Base-by-base conservation (phyloP, 2,329 filamentous ascomycete species). In the Arthroderma sp. region DNA sequence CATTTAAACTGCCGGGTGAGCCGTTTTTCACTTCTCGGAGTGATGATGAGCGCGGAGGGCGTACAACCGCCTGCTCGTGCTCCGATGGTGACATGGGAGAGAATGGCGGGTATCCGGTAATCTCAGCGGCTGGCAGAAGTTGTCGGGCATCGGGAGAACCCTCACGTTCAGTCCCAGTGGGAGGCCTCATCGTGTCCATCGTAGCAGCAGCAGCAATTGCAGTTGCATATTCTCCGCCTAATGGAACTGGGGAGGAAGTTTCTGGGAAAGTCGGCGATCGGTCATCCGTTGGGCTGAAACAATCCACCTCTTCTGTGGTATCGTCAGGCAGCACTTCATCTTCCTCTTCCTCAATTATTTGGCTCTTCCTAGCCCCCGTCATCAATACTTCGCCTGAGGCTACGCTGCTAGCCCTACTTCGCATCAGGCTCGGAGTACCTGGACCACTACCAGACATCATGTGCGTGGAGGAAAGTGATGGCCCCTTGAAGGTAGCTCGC, bases 271-370 rank as follows among this genome's bases (percentile, higher is more conserved):
- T 33, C 31, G 55, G 54, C 11, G 44, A 54, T 8, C 56, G 59
- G 13, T 68, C 69, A 37, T 69, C 68, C 2, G 63, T 63, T 11
- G 65, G 65, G 37, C 68, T 69, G 56, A 74, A 74, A 15, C 67
- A 66, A 51, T 74, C 72, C 5, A 73, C 72, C 61, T 74, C 72
- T 58, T 74, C 72, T 6, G 71, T 67, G 21, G 73, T 67, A 60
- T 71, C 65, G 11, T 65, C 67, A 6, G 33, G 7, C 25, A 57
- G 49, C 49, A 59, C 53, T 28, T 67, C 61, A 38, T 75, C 72
- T 57, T 74, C 73, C 59, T 74, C 72, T 61, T 75, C 74, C 59
- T 74, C 72, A 25, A 76, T 75, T 35, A 72, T 74, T 57, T 73
- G 69, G 57, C 71, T 73, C 60, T 72, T 73, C 52, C 69, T 64